These are phyloP conservation scores for Rhododendron griersonianum DNA, from an alignment of 148 eudicot species.

Conservation along the genomic window DNA sequence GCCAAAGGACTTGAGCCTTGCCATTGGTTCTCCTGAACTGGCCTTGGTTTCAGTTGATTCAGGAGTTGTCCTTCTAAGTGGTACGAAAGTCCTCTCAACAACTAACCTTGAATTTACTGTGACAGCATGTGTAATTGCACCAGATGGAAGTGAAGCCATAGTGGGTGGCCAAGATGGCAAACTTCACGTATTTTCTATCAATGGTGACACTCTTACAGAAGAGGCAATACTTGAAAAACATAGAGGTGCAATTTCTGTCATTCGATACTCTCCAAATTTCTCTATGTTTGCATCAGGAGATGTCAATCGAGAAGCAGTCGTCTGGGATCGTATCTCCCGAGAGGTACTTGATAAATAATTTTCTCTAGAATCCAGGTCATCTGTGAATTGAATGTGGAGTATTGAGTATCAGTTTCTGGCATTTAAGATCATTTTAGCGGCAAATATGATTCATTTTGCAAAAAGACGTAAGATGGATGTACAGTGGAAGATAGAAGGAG, in stretches of 20 bases:
- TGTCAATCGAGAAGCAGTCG: conserved; percentile 88
- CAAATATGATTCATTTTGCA: neutral
- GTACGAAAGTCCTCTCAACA: conserved; percentile 59
- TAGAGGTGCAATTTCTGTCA: conserved; percentile 80
- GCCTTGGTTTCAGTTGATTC: conserved; percentile 70
- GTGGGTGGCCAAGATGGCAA: conserved; percentile 90
- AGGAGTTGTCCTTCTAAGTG: conserved; percentile 74
- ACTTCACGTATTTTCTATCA: conserved; percentile 65
- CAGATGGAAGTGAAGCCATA: conserved; percentile 85
- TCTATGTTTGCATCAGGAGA: conserved; percentile 94
- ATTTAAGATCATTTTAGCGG: neutral
- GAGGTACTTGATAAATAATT: conserved; percentile 45
- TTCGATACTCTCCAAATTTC: conserved; percentile 85
- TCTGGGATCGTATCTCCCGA: conserved; percentile 78
- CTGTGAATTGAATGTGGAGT: neutral
- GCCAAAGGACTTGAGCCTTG: conserved; percentile 84
- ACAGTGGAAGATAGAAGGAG: neutral
- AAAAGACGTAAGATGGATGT: neutral
- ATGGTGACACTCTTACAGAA: conserved; percentile 68
- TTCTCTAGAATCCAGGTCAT: neutral
- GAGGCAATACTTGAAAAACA: conserved; percentile 89
- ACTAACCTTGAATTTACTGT: conserved; percentile 67
- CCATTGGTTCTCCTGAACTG: conserved; percentile 52
- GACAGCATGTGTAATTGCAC: conserved; percentile 72
- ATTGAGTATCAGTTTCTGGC: neutral